Evolutionary conservation across 495 filamentous ascomycete genomes (phyloP).

Genomic region (Talaromyces wortmannii): DNA sequence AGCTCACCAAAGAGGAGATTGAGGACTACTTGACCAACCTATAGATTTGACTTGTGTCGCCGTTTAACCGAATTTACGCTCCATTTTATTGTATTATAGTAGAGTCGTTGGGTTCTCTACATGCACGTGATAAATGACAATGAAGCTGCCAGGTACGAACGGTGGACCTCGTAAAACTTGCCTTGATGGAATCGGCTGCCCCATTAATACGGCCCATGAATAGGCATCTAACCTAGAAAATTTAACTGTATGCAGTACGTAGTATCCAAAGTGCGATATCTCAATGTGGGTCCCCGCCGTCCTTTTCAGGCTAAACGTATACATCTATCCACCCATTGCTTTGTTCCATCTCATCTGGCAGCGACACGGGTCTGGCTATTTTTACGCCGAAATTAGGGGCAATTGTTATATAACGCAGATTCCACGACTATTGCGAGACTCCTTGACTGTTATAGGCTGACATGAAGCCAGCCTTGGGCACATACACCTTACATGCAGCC

Average conservation of each 20-base stretch:
- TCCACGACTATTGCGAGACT: no score
- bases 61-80: slow-evolving; percentile 1
- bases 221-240: no score
- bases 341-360: no score
- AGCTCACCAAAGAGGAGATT: slow-evolving; percentile 94
- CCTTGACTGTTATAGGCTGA: background rate
- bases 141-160: background rate
- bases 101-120: background rate
- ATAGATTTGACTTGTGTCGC: slow-evolving; percentile 32
- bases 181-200: background rate
- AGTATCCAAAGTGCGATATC: no score
- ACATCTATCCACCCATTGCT: background rate
- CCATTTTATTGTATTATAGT: slow-evolving; percentile 4
- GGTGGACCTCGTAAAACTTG: background rate
- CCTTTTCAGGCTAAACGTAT: background rate
- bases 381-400: no score
- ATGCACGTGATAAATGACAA: background rate
- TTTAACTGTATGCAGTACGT: no score
- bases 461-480: background rate
- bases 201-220: no score
- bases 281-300: background rate
- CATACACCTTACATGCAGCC: background rate
- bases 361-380: no score
- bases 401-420: no score
- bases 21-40: slow-evolving; percentile 98